Conservation (phyloP, 108 stramenopile genomes). For the Aureococcus anophagefferens region DNA sequence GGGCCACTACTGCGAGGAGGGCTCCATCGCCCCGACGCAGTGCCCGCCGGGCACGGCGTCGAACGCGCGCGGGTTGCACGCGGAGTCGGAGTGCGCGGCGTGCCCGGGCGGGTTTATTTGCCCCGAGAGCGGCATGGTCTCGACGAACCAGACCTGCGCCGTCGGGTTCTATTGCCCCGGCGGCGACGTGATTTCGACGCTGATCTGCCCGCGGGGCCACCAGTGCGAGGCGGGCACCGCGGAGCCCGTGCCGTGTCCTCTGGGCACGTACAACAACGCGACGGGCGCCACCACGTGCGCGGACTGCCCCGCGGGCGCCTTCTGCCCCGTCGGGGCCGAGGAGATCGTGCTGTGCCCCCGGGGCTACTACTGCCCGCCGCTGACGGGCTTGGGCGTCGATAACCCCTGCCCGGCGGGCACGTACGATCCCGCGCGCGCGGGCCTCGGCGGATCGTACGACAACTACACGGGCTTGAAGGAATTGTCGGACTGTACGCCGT, state of each 20-base stretch:
- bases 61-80: slow-evolving; percentile 2
- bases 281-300: background rate
- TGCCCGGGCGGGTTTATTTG: slow-evolving; percentile 7
- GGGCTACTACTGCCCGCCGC: slow-evolving; percentile 40
- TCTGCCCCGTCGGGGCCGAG: slow-evolving; percentile 4
- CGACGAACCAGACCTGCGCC: slow-evolving; percentile 4
- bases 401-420: slow-evolving; percentile 1
- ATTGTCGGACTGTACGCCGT: slow-evolving; percentile 16
- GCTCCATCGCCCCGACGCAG: slow-evolving; percentile 9
- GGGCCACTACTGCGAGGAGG: slow-evolving; percentile 31
- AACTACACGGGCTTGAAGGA: slow-evolving; percentile 6
- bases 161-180: slow-evolving; percentile 13
- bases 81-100: slow-evolving; percentile 16
- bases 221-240: slow-evolving; percentile 26
- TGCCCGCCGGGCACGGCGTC: slow-evolving; percentile 27
- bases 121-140: background rate
- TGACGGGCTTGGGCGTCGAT: background rate
- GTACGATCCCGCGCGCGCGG: background rate
- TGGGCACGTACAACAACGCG: slow-evolving; percentile 2
- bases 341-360: slow-evolving; percentile 15
- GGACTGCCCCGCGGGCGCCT: slow-evolving; percentile 8
- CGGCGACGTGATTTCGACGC: slow-evolving; percentile 10
- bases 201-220: slow-evolving; percentile 30
- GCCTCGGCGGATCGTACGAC: no score
- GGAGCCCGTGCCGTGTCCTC: background rate